Evolutionary conservation across 1,284 basidiomycete species (phyloP).

Genomic region (Ustilago lituana): DNA sequence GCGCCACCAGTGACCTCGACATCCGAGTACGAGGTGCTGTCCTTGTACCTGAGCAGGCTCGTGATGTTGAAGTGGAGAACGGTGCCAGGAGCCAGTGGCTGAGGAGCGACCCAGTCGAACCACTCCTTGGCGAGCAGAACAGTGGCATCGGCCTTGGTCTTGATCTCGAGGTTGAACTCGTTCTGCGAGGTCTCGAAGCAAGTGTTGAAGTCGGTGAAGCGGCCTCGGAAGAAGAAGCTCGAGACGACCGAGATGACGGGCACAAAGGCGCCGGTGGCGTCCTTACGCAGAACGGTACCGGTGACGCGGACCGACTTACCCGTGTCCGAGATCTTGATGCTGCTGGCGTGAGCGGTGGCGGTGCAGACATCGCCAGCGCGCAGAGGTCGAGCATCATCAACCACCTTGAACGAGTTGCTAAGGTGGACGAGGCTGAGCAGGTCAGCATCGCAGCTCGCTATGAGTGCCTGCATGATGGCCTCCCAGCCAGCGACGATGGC

Average conservation of each 20-base stretch:
- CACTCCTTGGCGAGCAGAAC: slow-evolving; percentile 95
- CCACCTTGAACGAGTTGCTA: slow-evolving; percentile 91
- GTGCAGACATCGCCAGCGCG: slow-evolving; percentile 88
- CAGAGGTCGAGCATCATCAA: slow-evolving; percentile 80
- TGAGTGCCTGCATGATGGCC: slow-evolving; percentile 64
- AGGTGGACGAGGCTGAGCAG: slow-evolving; percentile 94
- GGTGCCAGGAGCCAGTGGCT: slow-evolving; percentile 78
- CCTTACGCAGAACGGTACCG: slow-evolving; percentile 54
- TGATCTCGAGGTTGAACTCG: slow-evolving; percentile 83
- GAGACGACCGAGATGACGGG: slow-evolving; percentile 95
- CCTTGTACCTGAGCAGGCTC: slow-evolving; percentile 87
- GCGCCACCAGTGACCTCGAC: slow-evolving; percentile 79
- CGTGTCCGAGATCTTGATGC: slow-evolving; percentile 87
- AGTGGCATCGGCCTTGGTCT: slow-evolving; percentile 82
- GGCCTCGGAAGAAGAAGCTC: slow-evolving; percentile 94
- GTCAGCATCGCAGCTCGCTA: slow-evolving; percentile 60
- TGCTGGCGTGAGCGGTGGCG: slow-evolving; percentile 85
- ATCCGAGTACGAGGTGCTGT: slow-evolving; percentile 84
- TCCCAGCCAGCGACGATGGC: slow-evolving; percentile 95
- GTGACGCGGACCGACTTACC: slow-evolving; percentile 74
- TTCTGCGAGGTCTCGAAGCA: slow-evolving; percentile 88
- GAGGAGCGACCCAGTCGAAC: slow-evolving; percentile 90
- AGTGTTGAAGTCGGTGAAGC: slow-evolving; percentile 90
- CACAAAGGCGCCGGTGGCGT: slow-evolving; percentile 75
- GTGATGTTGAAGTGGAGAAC: slow-evolving; percentile 87